Evolutionary conservation across 2,329 filamentous ascomycete genomes (phyloP).

Genomic region (Lachnellula arida): DNA sequence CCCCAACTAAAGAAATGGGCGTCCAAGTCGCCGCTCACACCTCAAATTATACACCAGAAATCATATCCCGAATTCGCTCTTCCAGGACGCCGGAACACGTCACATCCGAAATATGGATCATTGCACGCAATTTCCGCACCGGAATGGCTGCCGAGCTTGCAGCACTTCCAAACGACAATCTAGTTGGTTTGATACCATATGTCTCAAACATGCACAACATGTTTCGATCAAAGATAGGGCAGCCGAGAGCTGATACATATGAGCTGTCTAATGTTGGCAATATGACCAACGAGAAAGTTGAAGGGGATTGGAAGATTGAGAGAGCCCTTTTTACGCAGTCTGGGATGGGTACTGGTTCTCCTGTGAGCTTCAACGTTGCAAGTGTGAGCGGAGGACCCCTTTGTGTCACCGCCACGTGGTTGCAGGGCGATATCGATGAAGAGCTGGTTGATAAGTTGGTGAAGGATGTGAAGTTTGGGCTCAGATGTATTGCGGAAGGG

Average conservation of each 20-base stretch:
- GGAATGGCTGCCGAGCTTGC: slow-evolving; percentile 35
- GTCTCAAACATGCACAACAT: slow-evolving; percentile 41
- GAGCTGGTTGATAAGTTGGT: slow-evolving; percentile 36
- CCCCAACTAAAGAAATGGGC: slow-evolving; percentile 26
- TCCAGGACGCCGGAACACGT: slow-evolving; percentile 18
- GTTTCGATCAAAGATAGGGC: slow-evolving; percentile 39
- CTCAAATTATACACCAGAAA: not conserved
- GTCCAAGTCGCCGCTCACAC: slow-evolving; percentile 32
- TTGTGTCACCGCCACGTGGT: slow-evolving; percentile 44
- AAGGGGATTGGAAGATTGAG: slow-evolving; percentile 34
- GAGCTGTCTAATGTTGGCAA: slow-evolving; percentile 50
- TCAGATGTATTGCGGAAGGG: slow-evolving; percentile 11
- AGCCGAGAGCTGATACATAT: slow-evolving; percentile 41
- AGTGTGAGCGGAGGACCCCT: slow-evolving; percentile 41
- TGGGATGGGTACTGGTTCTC: slow-evolving; percentile 39
- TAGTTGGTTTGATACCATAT: slow-evolving; percentile 38
- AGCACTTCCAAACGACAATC: slow-evolving; percentile 41
- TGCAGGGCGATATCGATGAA: slow-evolving; percentile 40
- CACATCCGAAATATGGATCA: slow-evolving; percentile 38
- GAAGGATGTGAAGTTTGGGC: slow-evolving; percentile 33
- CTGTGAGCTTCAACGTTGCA: slow-evolving; percentile 43
- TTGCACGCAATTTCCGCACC: slow-evolving; percentile 15
- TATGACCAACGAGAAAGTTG: slow-evolving; percentile 24
- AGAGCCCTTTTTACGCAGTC: slow-evolving; percentile 49
- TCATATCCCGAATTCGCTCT: slow-evolving; percentile 19